Conservation (phyloP, 2,329 filamentous ascomycete genomes). For the Dothideomycetes sp. region DNA sequence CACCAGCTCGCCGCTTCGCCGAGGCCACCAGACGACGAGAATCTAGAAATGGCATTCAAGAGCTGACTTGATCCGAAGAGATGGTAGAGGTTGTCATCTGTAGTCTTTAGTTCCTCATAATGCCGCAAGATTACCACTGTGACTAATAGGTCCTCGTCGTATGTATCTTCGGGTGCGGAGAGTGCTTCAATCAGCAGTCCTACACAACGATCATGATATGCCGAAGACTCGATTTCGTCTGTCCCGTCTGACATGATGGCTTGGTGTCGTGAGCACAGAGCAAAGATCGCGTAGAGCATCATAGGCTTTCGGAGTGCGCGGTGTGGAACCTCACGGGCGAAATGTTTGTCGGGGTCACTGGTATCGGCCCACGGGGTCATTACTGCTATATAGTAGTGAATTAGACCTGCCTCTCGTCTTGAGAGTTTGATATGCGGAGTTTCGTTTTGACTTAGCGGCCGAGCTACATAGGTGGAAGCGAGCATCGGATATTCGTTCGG, state of each 20-base stretch:
- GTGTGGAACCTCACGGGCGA: slow-evolving; percentile 20
- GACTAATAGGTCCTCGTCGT: slow-evolving; percentile 22
- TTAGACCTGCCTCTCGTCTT: slow-evolving; percentile 13
- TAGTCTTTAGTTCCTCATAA: slow-evolving; percentile 24
- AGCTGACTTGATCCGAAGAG: slow-evolving; percentile 28
- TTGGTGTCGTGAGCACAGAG: slow-evolving; percentile 24
- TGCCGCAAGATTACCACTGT: slow-evolving; percentile 24
- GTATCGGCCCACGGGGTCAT: slow-evolving; percentile 1
- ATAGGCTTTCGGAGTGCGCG: slow-evolving; percentile 21
- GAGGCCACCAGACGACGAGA: slow-evolving; percentile 28
- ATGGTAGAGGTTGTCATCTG: slow-evolving; percentile 24
- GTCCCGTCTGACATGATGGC: slow-evolving; percentile 15
- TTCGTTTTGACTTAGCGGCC: too few relatives aligned
- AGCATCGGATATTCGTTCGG: too few relatives aligned
- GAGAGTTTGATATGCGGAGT: too few relatives aligned
- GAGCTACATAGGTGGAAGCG: too few relatives aligned
- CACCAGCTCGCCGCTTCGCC: slow-evolving; percentile 32
- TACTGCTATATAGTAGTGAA: slow-evolving; percentile 8
- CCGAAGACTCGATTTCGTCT: slow-evolving; percentile 18
- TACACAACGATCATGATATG: slow-evolving; percentile 24
- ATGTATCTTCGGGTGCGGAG: slow-evolving; percentile 14
- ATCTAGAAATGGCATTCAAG: slow-evolving; percentile 27
- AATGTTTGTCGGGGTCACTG: slow-evolving; percentile 7
- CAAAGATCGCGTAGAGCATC: slow-evolving; percentile 22
- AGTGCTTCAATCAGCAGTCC: slow-evolving; percentile 24